Conservation (phyloP, 2,329 filamentous ascomycete genomes). For the Colletotrichum ledebouriae region DNA sequence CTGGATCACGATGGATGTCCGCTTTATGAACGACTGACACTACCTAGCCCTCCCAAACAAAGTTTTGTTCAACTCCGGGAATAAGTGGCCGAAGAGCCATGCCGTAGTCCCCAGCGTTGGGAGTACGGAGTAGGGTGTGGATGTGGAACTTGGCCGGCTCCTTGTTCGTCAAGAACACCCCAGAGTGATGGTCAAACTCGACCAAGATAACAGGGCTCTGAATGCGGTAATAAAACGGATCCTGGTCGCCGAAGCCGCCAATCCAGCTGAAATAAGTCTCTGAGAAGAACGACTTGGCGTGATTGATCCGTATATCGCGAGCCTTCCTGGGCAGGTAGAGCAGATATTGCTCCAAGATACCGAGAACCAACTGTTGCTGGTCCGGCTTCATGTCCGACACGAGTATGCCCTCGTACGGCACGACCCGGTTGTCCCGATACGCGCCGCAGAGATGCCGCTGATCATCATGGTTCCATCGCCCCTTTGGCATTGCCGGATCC, state of each 20-base stretch:
- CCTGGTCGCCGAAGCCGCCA: constrained; percentile 73
- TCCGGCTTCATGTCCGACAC: constrained; percentile 61
- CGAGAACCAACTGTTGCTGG: constrained; percentile 68
- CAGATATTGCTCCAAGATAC: constrained; percentile 74
- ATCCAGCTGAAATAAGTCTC: constrained; percentile 89
- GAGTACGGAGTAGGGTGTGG: constrained; percentile 79
- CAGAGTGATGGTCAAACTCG: constrained; percentile 86
- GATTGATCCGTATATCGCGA: constrained; percentile 65
- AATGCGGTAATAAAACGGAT: constrained; percentile 83
- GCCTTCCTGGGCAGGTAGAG: constrained; percentile 74
- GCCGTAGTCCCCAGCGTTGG: constrained; percentile 84
- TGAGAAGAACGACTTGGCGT: constrained; percentile 67
- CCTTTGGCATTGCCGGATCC: constrained; percentile 75
- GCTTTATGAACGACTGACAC: too few species aligned
- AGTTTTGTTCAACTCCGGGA: constrained; percentile 54
- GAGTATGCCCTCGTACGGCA: constrained; percentile 78
- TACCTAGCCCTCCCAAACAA: constrained; percentile 56
- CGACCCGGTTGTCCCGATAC: constrained; percentile 81
- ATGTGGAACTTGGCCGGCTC: constrained; percentile 84
- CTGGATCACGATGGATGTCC: too few species aligned
- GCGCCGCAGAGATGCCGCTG: constrained; percentile 84
- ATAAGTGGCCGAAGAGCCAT: constrained; percentile 61
- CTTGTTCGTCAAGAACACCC: constrained; percentile 80
- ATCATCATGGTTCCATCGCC: constrained; percentile 85
- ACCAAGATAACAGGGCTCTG: constrained; percentile 81